phyloP scores from a whole-genome alignment of 2,329 filamentous ascomycete species.

The Keithomyces neogunnii region DNA sequence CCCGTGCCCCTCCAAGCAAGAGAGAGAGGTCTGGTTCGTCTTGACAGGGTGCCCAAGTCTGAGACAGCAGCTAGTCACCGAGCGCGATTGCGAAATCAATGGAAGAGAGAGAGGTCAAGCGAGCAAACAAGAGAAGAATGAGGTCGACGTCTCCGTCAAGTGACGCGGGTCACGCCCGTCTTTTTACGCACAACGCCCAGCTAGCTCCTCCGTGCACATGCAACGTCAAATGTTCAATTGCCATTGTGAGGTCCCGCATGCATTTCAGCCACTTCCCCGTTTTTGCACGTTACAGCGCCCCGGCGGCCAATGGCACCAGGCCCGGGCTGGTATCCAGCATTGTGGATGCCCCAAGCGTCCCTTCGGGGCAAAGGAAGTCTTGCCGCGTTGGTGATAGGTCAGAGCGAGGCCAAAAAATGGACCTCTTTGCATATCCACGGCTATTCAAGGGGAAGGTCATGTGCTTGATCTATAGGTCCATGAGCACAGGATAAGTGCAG shows the following conservation, averaged over 20 bases:
- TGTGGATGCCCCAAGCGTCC: background rate
- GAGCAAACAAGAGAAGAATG: slow-evolving; percentile 2
- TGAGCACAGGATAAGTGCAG: too few species aligned
- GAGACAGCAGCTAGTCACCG: background rate
- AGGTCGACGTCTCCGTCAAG: slow-evolving; percentile 7
- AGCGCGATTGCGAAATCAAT: background rate
- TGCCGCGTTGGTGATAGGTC: background rate
- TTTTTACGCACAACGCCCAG: background rate
- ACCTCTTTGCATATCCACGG: too few species aligned
- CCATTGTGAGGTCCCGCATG: background rate
- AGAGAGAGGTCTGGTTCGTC: background rate
- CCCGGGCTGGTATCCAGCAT: background rate
- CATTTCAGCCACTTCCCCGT: background rate
- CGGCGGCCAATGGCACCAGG: slow-evolving; percentile 1
- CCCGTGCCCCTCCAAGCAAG: background rate
- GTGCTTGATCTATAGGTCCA: too few species aligned
- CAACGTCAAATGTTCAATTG: background rate
- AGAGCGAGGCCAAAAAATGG: too few species aligned
- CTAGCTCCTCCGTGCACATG: background rate
- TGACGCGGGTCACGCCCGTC: slow-evolving; percentile 2
- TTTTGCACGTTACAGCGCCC: background rate
- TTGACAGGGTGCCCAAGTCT: background rate
- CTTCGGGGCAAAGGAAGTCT: slow-evolving; percentile 12
- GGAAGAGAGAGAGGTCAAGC: background rate
- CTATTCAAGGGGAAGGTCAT: too few species aligned